Conservation (phyloP, 1,139 yeast genomes). For the Fermentozyma sake region DNA sequence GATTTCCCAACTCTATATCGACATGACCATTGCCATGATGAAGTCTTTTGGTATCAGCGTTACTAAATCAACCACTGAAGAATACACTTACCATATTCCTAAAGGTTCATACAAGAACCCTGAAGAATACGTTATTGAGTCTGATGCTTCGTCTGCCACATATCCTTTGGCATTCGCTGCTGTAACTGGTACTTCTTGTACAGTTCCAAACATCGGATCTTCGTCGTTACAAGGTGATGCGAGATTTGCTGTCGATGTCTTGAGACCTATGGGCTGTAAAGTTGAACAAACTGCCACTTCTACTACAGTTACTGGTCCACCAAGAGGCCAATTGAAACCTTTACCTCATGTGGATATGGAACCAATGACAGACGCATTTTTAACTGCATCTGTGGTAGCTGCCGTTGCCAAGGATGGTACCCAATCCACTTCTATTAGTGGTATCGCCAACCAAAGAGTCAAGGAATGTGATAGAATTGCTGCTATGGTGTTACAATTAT, state of each 20-base stretch:
- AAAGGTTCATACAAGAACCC: conserved; percentile 80
- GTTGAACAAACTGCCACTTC: conserved; percentile 79
- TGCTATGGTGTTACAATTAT: conserved; percentile 87
- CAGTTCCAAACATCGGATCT: conserved; percentile 91
- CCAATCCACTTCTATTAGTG: conserved; percentile 74
- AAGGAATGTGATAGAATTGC: conserved; percentile 95
- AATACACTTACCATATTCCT: conserved; percentile 86
- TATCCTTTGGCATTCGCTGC: conserved; percentile 98
- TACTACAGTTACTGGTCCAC: conserved; percentile 91
- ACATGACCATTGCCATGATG: conserved; percentile 98
- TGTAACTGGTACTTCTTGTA: conserved; percentile 88
- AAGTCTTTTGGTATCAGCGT: conserved; percentile 80
- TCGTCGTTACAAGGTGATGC: conserved; percentile 96
- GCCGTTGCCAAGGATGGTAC: conserved; percentile 63
- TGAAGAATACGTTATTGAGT: conserved; percentile 78
- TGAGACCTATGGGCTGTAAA: conserved; percentile 90
- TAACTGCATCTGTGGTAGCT: conserved; percentile 95
- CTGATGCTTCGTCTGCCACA: conserved; percentile 99
- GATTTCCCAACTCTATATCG: conserved; percentile 90
- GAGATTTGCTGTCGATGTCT: conserved; percentile 87
- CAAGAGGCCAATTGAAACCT: conserved; percentile 63
- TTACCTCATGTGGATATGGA: conserved; percentile 88
- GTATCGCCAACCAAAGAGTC: conserved; percentile 97
- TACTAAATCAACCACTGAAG: conserved; percentile 63
- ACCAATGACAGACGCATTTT: conserved; percentile 98